phyloP scores from a whole-genome alignment of 2,329 filamentous ascomycete genomes.

The Didymella lethalis region DNA sequence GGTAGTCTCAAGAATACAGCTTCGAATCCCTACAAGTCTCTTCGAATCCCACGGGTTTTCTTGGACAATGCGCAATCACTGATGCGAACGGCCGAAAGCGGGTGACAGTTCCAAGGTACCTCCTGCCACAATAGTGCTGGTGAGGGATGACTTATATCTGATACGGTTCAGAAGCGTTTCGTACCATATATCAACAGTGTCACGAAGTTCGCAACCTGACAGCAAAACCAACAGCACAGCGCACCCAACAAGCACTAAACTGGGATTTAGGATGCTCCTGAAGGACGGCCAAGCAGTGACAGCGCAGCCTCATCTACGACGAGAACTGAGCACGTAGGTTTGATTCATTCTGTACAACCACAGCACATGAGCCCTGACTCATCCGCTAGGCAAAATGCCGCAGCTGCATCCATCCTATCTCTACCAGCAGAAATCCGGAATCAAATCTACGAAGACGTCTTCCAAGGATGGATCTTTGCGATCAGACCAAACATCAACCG shows the following conservation, averaged over 20 bases:
- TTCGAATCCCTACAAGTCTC: not conserved
- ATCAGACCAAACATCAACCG: not conserved
- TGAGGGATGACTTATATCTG: not conserved
- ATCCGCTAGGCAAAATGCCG: not conserved
- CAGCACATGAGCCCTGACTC: not conserved
- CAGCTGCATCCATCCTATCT: not conserved
- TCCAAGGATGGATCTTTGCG: slow-evolving; percentile 8
- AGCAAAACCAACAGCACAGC: not conserved
- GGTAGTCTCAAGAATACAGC: too few species aligned
- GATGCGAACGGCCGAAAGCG: slow-evolving; percentile 2
- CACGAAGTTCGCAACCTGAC: not conserved
- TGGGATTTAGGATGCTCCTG: not conserved
- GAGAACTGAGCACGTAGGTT: not conserved
- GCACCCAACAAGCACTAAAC: not conserved
- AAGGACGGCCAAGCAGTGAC: not conserved
- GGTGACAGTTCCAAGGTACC: not conserved
- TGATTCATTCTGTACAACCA: not conserved
- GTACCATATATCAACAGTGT: not conserved
- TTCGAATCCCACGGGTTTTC: not conserved
- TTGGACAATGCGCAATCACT: not conserved
- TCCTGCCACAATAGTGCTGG: not conserved
- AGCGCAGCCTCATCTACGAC: not conserved
- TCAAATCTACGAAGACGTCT: slow-evolving; percentile 5
- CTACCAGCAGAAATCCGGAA: slow-evolving; percentile 13
- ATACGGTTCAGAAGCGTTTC: not conserved